Evolutionary conservation across 2,329 filamentous ascomycete genomes (phyloP), one percentile per base, ranked within the genome.

Genomic region (Aspergillus sp.): DNA sequence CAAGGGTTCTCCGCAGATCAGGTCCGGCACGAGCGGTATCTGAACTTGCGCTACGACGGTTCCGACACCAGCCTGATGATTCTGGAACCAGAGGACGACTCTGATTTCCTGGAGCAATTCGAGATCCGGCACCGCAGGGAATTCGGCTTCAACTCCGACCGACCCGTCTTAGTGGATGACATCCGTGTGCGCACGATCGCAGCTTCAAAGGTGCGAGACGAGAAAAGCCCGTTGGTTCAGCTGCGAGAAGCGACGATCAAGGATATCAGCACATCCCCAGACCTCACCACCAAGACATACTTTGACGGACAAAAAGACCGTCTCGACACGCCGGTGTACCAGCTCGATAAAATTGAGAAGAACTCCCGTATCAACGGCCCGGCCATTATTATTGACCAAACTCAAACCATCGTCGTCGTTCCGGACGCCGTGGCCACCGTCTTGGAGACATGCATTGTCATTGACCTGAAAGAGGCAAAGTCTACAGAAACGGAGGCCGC

Each of bases 81-180:
- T 17, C 68, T 80, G 4, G 75, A 77, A 90, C 91, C 5, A 82
- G 88, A 87, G 4, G 85, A 89, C 57, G 94, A 90, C 86, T 93
- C 90, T 87, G 90, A 90, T 2, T 97, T 94, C 76, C 90, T 89
- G 2, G 85, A 89, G 64, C 91, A 91, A 0, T 97, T 98, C 72
- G 83, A 94, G 43, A 87, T 88, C 69, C 91, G 96, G 66, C 94
- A 97, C 74, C 89, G 91, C 53, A 91, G 94, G 70, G 93, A 97
- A 71, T 97, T 97, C 72, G 92, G 92, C 0, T 97, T 97, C 73
- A 95, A 91, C 0, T 87, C 87, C 15, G 91, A 96, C 57, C 84
- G 93, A 54, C 90, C 96, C 59, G 90, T 97, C 52, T 91, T 97
- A 41, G 85, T 97, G 2, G 93, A 97, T 63, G 93, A 97, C 72